These are phyloP conservation scores for Aspergillus japonicus DNA, from an alignment of 2,329 filamentous ascomycete species.

Conservation along the genomic window DNA sequence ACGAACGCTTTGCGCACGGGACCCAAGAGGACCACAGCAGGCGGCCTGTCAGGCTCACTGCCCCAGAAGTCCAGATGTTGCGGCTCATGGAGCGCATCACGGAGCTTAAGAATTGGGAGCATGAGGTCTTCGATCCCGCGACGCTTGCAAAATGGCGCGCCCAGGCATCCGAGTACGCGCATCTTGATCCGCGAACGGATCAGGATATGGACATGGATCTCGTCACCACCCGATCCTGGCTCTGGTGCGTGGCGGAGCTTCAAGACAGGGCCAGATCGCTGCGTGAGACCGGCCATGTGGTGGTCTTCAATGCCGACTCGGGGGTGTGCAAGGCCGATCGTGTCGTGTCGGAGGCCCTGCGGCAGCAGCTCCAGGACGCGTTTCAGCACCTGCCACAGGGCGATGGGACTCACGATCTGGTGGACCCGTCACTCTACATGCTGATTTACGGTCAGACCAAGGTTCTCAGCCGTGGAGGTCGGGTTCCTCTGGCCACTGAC, in stretches of 20 bases:
- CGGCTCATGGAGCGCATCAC: slow-evolving; percentile 2
- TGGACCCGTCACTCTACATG: slow-evolving; percentile 1
- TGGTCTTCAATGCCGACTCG: neutral
- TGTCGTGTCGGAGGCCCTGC: neutral
- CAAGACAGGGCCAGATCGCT: neutral
- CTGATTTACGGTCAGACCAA: neutral
- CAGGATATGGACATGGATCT: slow-evolving; percentile 1
- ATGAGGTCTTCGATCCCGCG: neutral
- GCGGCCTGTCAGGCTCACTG: neutral
- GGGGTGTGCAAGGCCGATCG: neutral
- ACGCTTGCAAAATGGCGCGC: neutral
- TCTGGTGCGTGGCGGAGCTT: slow-evolving; percentile 3
- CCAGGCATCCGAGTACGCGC: neutral
- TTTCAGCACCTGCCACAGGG: neutral
- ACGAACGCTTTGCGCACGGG: neutral
- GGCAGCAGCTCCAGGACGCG: neutral
- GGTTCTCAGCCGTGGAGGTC: neutral
- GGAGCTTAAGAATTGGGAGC: neutral
- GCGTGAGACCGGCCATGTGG: neutral
- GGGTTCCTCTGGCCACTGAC: neutral
- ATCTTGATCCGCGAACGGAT: neutral
- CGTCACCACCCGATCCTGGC: neutral
- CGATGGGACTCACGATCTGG: neutral
- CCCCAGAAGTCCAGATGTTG: neutral
- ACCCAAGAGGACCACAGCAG: neutral